Evolutionary conservation across 2,329 filamentous ascomycete species (phyloP), one percentile per base, ranked within the genome.

Genomic region (Arthrobotrys pseudoclavata): DNA sequence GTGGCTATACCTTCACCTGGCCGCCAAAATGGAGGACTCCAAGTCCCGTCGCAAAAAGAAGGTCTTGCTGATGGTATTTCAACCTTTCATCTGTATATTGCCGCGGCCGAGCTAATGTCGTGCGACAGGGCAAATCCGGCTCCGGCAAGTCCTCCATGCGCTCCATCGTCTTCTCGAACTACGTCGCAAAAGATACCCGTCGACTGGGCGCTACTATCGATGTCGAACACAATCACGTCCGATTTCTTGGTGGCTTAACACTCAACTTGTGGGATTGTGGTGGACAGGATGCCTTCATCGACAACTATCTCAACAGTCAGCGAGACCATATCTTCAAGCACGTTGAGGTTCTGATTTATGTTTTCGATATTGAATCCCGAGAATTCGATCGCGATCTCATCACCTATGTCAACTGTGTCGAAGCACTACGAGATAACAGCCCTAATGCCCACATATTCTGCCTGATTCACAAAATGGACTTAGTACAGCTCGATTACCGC

Each of bases 191-290:
- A 83, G 96, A 99, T 84, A 97, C 97, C 5, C 89, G 96, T 45
- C 87, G 96, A 74, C 86, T 99, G 69, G 96, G 96, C 80, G 96
- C 96, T 0, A 99, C 96, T 12, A 98, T 99, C 83, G 96, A 99
- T 83, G 96, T 99, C 77, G 96, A 99, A 85, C 92, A 98, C 82
- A 97, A 94, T 79, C 96, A 97, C 85, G 96, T 98, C 85, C 97
- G 97, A 84, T 99, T 99, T 86, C 92, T 99, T 85, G 96, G 96
- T 66, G 98, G 98, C 84, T 87, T 99, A 66, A 97, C 96, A 67
- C 88, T 99, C 81, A 98, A 99, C 84, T 89, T 99, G 18, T 99
- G 96, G 96, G 96, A 99, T 85, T 99, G 96, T 84, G 96, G 96
- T 85, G 96, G 91, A 75, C 96, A 99, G 86, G 96, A 98, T 85